phyloP scores from a whole-genome alignment of 768 basidiomycete species.

The Kwoniella botswanensis region DNA sequence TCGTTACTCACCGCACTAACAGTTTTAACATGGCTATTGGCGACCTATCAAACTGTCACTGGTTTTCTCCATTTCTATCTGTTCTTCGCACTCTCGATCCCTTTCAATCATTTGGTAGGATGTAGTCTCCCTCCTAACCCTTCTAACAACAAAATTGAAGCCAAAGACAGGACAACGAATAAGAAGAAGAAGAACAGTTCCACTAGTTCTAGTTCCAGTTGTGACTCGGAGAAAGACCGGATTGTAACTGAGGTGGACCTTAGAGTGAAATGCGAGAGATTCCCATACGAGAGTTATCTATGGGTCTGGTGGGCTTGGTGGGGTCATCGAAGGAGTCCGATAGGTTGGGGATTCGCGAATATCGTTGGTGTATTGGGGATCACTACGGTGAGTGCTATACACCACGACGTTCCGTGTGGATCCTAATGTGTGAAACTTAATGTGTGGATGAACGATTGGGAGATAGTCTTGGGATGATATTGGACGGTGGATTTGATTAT shows the following conservation, averaged over 20 bases:
- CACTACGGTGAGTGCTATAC: constrained; percentile 36
- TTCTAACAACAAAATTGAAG: constrained; percentile 60
- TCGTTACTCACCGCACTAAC: constrained; percentile 32
- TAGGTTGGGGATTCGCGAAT: constrained; percentile 29
- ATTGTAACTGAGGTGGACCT: constrained; percentile 41
- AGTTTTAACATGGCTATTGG: constrained; percentile 38
- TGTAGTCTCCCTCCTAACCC: constrained; percentile 13
- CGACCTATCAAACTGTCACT: constrained; percentile 27
- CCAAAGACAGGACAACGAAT: constrained; percentile 78
- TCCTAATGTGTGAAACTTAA: too few relatives aligned
- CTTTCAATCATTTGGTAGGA: constrained; percentile 30
- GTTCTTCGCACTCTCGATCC: constrained; percentile 48
- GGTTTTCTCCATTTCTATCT: constrained; percentile 49
- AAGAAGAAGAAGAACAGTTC: constrained; percentile 58
- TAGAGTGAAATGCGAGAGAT: constrained; percentile 55
- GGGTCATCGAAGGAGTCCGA: constrained; percentile 42
- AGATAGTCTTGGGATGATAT: too few relatives aligned
- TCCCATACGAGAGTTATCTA: constrained; percentile 42
- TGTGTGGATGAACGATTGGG: too few relatives aligned
- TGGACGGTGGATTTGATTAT: too few relatives aligned
- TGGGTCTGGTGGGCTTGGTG: constrained; percentile 52
- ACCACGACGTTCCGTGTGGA: too few relatives aligned
- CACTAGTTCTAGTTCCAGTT: neutral
- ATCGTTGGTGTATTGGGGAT: constrained; percentile 26
- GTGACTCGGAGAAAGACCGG: neutral